Evolutionary conservation across 306 rosid species (phyloP).

Genomic region (Quercus robur): DNA sequence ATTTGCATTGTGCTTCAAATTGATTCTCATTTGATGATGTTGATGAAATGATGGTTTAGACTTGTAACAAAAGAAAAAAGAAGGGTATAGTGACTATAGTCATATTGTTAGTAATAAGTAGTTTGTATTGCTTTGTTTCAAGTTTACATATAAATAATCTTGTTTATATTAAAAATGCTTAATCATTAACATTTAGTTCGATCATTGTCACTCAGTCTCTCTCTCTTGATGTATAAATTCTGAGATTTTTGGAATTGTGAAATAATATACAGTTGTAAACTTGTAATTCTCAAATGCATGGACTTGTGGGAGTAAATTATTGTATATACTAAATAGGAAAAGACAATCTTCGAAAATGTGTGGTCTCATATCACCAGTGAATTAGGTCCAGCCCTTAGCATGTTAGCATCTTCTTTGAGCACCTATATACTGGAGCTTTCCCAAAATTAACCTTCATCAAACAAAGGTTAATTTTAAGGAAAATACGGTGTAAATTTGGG

Average conservation of each 20-base stretch:
- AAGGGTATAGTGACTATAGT: background rate
- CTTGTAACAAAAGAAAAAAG: too few species aligned
- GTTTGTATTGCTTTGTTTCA: background rate
- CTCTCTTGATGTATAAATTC: background rate
- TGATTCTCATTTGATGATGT: background rate
- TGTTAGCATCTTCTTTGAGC: background rate
- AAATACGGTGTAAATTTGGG: too few species aligned
- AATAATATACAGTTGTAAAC: too few species aligned
- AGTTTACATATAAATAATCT: background rate
- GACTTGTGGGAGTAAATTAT: background rate
- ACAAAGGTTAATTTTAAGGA: too few species aligned
- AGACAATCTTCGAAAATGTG: background rate
- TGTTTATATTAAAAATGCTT: background rate
- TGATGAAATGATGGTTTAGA: background rate
- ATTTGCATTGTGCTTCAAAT: background rate
- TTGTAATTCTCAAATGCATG: background rate
- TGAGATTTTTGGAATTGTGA: too few species aligned
- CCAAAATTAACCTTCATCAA: too few species aligned
- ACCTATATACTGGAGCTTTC: background rate
- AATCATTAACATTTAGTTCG: background rate
- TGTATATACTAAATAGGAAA: background rate
- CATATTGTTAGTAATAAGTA: background rate
- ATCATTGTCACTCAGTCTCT: background rate
- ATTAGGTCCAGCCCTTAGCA: background rate
- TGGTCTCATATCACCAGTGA: background rate